A percentile compares a stretch with the other conserved stretches of the same genome.
Evolutionary conservation across 2,329 filamentous ascomycete genomes (phyloP).

Genomic region (Fonsecaea pugnacius): DNA sequence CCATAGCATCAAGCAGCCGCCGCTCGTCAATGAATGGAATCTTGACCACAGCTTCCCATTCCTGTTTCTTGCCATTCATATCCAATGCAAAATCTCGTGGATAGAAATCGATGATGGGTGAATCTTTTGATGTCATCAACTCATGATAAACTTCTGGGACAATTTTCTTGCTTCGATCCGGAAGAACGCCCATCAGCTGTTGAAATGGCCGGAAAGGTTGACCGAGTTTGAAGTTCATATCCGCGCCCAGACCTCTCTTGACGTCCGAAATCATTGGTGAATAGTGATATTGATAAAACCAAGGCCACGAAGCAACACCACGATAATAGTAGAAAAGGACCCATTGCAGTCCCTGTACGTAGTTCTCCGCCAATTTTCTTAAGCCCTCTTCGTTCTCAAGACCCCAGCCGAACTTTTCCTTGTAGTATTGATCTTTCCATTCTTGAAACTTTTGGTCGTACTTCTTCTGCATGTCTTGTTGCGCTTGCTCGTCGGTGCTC

Average conservation of each 20-base stretch:
- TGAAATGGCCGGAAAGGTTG: conserved; percentile 95
- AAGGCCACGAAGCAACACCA: conserved; percentile 96
- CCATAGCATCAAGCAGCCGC: conserved; percentile 82
- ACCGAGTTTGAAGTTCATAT: conserved; percentile 90
- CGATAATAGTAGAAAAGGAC: conserved; percentile 98
- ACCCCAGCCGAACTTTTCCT: conserved; percentile 87
- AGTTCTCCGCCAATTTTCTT: conserved; percentile 85
- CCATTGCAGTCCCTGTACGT: conserved; percentile 97
- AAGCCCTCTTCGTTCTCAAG: conserved; percentile 80
- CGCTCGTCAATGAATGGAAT: conserved; percentile 98
- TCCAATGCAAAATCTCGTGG: conserved; percentile 95
- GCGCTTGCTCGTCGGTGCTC: conserved; percentile 75
- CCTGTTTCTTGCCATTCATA: conserved; percentile 99
- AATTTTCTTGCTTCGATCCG: conserved; percentile 95
- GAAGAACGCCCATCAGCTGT: conserved; percentile 96
- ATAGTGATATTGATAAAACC: conserved; percentile 97
- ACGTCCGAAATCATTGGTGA: conserved; percentile 97
- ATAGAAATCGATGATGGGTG: conserved; percentile 97
- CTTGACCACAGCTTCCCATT: conserved; percentile 99
- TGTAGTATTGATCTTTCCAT: conserved; percentile 96
- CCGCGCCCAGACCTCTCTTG: conserved; percentile 79
- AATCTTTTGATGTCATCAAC: conserved; percentile 87
- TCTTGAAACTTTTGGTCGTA: conserved; percentile 87
- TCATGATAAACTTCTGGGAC: conserved; percentile 86
- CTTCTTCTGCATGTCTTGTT: conserved; percentile 76